Conservation (phyloP, 2,329 filamentous ascomycete species). For the Fusarium verrucosum region DNA sequence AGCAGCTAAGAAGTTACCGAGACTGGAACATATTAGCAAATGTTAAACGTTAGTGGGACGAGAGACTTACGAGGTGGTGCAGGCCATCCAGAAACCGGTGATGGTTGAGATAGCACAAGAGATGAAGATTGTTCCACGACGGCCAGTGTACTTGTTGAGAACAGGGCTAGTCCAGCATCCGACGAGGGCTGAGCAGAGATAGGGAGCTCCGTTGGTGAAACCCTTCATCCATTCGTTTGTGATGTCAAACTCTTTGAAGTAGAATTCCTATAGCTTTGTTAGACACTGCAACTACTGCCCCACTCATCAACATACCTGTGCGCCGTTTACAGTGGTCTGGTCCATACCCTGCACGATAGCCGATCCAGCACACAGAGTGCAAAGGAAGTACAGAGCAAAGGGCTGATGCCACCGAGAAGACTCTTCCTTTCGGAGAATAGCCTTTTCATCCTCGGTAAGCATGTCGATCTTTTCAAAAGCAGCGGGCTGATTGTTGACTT, state of each 20-base stretch:
- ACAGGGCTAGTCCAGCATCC: slow-evolving; percentile 50
- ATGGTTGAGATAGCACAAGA: slow-evolving; percentile 64
- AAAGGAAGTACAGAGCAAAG: slow-evolving; percentile 49
- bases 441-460: slow-evolving; percentile 46
- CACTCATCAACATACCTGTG: slow-evolving; percentile 58
- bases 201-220: slow-evolving; percentile 64
- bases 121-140: slow-evolving; percentile 71
- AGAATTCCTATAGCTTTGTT: slow-evolving; percentile 45
- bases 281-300: background rate
- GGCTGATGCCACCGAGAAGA: slow-evolving; percentile 48
- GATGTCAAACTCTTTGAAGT: slow-evolving; percentile 47
- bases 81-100: slow-evolving; percentile 64
- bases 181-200: slow-evolving; percentile 59
- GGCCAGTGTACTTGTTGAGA: slow-evolving; percentile 69
- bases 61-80: slow-evolving; percentile 63
- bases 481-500: slow-evolving; percentile 50
- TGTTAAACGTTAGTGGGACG: rapidly evolving
- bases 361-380: slow-evolving; percentile 48
- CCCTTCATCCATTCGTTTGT: slow-evolving; percentile 59
- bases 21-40: slow-evolving; percentile 1
- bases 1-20: slow-evolving; percentile 44
- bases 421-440: slow-evolving; percentile 42
- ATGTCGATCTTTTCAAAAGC: slow-evolving; percentile 44
- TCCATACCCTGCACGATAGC: slow-evolving; percentile 75
- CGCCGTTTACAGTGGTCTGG: slow-evolving; percentile 71